phyloP scores from a whole-genome alignment of 805 yeast genomes.

The Limtongia smithiae region DNA sequence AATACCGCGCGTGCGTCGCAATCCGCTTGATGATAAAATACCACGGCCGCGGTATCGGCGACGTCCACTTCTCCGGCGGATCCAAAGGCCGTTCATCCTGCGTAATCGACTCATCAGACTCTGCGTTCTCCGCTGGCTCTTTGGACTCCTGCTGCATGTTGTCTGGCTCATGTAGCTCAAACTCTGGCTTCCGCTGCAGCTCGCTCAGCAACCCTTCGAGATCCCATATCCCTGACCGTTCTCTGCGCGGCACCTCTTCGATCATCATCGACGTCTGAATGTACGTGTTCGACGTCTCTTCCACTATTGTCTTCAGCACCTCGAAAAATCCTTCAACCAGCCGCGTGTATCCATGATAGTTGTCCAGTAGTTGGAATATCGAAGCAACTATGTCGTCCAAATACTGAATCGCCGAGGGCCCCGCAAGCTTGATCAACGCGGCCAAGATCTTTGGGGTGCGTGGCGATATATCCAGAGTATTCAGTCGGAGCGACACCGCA shows the following conservation, averaged over 20 bases:
- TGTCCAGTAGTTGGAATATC: slow-evolving; percentile 72
- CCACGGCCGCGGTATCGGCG: slow-evolving; percentile 59
- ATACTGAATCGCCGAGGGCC: slow-evolving; percentile 58
- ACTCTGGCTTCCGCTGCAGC: slow-evolving; percentile 30
- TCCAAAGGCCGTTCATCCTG: slow-evolving; percentile 30
- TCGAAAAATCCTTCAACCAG: slow-evolving; percentile 70
- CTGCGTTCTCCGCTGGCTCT: slow-evolving; percentile 34
- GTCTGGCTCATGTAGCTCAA: slow-evolving; percentile 32
- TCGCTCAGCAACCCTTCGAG: slow-evolving; percentile 30
- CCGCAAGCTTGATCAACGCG: slow-evolving; percentile 67
- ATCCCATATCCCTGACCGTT: slow-evolving; percentile 23
- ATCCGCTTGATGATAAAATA: slow-evolving; percentile 61
- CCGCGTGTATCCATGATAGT: slow-evolving; percentile 75
- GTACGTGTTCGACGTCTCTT: slow-evolving; percentile 32
- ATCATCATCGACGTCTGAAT: slow-evolving; percentile 1
- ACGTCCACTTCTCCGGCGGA: slow-evolving; percentile 53
- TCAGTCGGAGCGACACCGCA: slow-evolving; percentile 63
- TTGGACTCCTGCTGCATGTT: slow-evolving; percentile 8
- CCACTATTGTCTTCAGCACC: slow-evolving; percentile 60
- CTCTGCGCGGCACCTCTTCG: slow-evolving; percentile 11
- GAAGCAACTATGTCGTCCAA: slow-evolving; percentile 71
- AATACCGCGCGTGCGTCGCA: slow-evolving; percentile 63
- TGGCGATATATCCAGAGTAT: slow-evolving; percentile 70
- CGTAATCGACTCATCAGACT: slow-evolving; percentile 38
- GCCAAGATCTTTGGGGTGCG: slow-evolving; percentile 66